Evolutionary conservation across 108 stramenopile genomes (phyloP), one percentile per base, ranked within the genome.

Genomic region (Stephanodiscus minutulus): DNA sequence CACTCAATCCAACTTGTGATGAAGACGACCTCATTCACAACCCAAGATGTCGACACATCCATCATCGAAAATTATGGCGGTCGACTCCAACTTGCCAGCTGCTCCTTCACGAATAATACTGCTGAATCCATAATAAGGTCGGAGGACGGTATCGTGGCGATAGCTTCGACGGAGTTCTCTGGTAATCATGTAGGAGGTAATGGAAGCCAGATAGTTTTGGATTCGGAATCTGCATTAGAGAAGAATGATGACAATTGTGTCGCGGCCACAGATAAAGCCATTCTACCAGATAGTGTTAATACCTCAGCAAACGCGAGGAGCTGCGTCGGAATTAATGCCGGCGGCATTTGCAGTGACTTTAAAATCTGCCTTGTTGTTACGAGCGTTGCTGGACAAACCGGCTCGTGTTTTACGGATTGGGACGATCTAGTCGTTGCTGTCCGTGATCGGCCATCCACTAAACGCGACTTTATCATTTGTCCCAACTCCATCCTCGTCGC

Each of bases 391-490:
- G 29, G 12, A 58, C n/a, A 28, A 31, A 11, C 50, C 10, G 57
- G 12, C 36, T 61, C 58, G 20, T 81, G 79, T 37, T 24, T 73
- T 21, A 58, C 67, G 28, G 53, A 47, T n/a, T 81, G 79, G 79
- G 62, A 59, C 53, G 64, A 57, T 13, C 62, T 81, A 57, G 68
- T 73, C n/a, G 54, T 47, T 53, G 79, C 73, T 12, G 68, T 81
- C 1, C 43, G 56, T 17, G 57, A 70, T 37, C 66, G 76, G n/a
- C 47, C 59, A 25, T n/a, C 35, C 1, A 53, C 52, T 12, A 39
- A 66, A 52, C 58, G 49, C 13, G 67, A 81, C 64, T 81, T 81
- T 33, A 70, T 61, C 12, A 65, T 81, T 20, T 81, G 79, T 65
- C 79, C 79, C 29, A 17, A 27, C 1, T 18, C 67, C 12, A 66